These are phyloP conservation scores for Corylus americana DNA, from an alignment of 306 rosid species.

Conservation along the genomic window DNA sequence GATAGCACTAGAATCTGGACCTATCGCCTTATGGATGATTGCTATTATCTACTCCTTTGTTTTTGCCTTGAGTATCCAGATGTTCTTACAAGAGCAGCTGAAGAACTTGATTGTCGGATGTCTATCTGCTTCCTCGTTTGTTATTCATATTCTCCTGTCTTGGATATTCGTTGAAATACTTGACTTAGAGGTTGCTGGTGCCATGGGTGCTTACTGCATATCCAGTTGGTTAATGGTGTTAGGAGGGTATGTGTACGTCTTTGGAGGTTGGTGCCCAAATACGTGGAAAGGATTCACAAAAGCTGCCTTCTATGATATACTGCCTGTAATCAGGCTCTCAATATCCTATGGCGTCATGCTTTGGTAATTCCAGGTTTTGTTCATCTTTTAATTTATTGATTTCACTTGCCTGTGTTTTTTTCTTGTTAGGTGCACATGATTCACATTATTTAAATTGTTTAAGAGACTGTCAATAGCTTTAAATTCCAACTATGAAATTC, in stretches of 20 bases:
- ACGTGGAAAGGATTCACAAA: conserved; percentile 55
- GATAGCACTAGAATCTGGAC: conserved; percentile 42
- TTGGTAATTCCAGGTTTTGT: conserved; percentile 30
- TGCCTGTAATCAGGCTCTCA: conserved; percentile 63
- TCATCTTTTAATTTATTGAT: too few species aligned
- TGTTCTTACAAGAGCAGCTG: conserved; percentile 57
- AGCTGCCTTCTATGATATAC: conserved; percentile 50
- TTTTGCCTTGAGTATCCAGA: conserved; percentile 46
- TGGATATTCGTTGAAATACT: conserved; percentile 44
- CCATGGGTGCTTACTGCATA: conserved; percentile 41
- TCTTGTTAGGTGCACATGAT: too few species aligned
- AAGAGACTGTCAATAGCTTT: too few species aligned
- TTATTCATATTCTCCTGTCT: conserved; percentile 38
- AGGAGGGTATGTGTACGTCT: conserved; percentile 47
- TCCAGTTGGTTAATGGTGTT: conserved; percentile 47
- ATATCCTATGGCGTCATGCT: conserved; percentile 58
- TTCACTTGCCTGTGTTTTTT: not conserved
- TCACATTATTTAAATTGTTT: too few species aligned
- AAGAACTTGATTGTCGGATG: conserved; percentile 47
- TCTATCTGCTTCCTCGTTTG: conserved; percentile 40
- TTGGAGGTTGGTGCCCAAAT: conserved; percentile 53
- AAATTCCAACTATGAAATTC: too few species aligned
- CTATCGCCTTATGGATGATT: conserved; percentile 44
- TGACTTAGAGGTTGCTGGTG: conserved; percentile 53
- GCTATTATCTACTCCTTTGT: conserved; percentile 38